Evolutionary conservation across 108 stramenopile species (phyloP), one percentile per base, ranked within the genome.

Genomic region (Stephanodiscus minutulus): DNA sequence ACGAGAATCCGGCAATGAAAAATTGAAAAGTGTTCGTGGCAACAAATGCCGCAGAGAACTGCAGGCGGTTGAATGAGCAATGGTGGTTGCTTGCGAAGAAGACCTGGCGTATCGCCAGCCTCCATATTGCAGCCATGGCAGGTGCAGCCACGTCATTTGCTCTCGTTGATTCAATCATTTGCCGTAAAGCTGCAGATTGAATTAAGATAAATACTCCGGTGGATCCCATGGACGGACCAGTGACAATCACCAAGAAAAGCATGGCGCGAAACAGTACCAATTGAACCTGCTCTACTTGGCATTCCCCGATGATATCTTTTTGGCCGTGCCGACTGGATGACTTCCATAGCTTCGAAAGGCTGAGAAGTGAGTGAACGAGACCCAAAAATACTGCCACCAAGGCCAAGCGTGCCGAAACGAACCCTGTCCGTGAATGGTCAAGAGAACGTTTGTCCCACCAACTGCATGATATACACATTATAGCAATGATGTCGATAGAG

Each of bases 61-160:
- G 93, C 44, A 94, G 70, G 15, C 88, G 75, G 66, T 87, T 91
- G 80, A 94, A 94, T 3, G 87, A 82, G 56, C 88, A 91, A 44
- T 86, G 91, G 63, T 94, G 93, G 47, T 87, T 88, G 3, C 91
- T 94, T 31, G 85, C 88, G 73, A 94, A 91, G 63, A 91, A 94
- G 10, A 71, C 66, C 52, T 90, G 87, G 1, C 90, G 84, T 39
- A 87, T 86, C 7, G 85, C 37, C 27, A 91, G 67, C 37, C 91
- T 69, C 88, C 88, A 92, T 13, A 93, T 52, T 15, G 82, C 69
- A 25, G 89, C 89, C 64, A 87, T 55, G 2, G 88, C 81, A 3
- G 83, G 70, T 22, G 78, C 56, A 49, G 85, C 74, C 46, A 85
- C 74, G 61, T 86, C 70, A 39, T 64, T 81, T 68, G 74, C 64